Percentiles rank a stretch among this genome's conserved stretches.
phyloP scores from a whole-genome alignment of 768 basidiomycete genomes.

The Mycena floridula region DNA sequence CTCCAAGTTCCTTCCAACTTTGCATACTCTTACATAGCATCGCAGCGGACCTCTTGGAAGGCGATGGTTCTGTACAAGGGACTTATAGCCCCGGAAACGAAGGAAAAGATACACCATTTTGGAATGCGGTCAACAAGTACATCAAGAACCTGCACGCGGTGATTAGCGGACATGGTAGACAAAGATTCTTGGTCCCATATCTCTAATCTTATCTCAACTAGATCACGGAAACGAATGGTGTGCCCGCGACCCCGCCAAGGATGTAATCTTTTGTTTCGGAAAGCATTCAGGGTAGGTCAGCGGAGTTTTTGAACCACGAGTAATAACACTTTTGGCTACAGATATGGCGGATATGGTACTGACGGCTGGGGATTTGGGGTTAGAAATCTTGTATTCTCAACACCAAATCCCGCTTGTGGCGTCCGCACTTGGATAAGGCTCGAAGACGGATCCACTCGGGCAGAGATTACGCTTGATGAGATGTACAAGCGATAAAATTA shows the following conservation, averaged over 20 bases:
- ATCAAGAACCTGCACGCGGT: conserved; percentile 64
- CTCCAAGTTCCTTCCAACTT: background rate
- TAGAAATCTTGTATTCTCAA: conserved; percentile 56
- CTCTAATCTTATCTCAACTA: conserved; percentile 13
- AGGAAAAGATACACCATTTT: conserved; percentile 55
- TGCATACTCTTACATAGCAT: background rate
- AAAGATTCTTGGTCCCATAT: background rate
- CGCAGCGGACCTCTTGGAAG: conserved; percentile 46
- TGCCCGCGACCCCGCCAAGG: conserved; percentile 52
- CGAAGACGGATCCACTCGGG: conserved; percentile 52
- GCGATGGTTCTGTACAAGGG: conserved; percentile 55
- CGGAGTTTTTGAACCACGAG: conserved; percentile 1
- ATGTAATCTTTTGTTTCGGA: conserved; percentile 68
- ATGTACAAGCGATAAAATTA: background rate
- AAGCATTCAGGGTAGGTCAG: conserved; percentile 64
- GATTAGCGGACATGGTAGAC: conserved; percentile 64
- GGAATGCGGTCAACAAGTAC: conserved; percentile 49
- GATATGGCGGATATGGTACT: conserved; percentile 60
- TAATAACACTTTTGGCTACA: conserved; percentile 15
- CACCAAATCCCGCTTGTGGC: conserved; percentile 29
- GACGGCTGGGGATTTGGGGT: conserved; percentile 60
- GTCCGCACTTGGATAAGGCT: conserved; percentile 63
- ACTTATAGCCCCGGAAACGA: conserved; percentile 27
- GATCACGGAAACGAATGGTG: conserved; percentile 84
- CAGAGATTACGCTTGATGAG: background rate